These are phyloP conservation scores for Neodidymelliopsis sp. DNA, from an alignment of 2,329 filamentous ascomycete species.

Conservation along the genomic window DNA sequence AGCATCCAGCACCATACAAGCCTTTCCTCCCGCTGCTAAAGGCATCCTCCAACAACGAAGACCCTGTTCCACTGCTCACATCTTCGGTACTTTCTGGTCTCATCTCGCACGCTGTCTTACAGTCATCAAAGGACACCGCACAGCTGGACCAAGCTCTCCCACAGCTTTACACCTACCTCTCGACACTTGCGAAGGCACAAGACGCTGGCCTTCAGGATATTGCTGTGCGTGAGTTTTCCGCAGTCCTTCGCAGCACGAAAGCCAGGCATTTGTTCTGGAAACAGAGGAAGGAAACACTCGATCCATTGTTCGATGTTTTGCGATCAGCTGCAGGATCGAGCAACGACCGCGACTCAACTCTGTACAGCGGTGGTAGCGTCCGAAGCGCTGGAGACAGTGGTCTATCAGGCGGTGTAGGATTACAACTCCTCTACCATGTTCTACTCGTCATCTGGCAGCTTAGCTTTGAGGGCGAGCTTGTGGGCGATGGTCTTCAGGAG, in stretches of 20 bases:
- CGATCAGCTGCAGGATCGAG: slow-evolving; percentile 76
- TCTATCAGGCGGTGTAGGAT: slow-evolving; percentile 77
- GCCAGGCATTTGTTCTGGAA: slow-evolving; percentile 89
- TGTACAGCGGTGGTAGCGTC: slow-evolving; percentile 63
- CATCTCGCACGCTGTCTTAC: slow-evolving; percentile 69
- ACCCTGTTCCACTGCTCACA: slow-evolving; percentile 87
- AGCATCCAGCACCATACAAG: slow-evolving; percentile 73
- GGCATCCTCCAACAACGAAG: slow-evolving; percentile 82
- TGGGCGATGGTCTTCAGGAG: slow-evolving; percentile 86
- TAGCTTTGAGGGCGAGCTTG: slow-evolving; percentile 79
- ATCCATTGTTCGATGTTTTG: slow-evolving; percentile 82
- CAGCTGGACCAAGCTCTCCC: slow-evolving; percentile 80
- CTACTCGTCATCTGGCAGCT: slow-evolving; percentile 95
- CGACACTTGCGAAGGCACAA: slow-evolving; percentile 80
- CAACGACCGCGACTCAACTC: slow-evolving; percentile 70
- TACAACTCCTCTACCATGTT: slow-evolving; percentile 94
- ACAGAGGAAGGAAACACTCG: slow-evolving; percentile 83
- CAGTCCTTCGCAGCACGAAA: slow-evolving; percentile 76
- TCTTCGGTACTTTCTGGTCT: slow-evolving; percentile 85
- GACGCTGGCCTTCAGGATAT: slow-evolving; percentile 95
- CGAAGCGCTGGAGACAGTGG: slow-evolving; percentile 66
- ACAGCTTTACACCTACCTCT: slow-evolving; percentile 84
- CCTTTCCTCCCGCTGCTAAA: slow-evolving; percentile 86
- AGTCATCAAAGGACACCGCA: slow-evolving; percentile 64
- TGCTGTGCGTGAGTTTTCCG: slow-evolving; percentile 89